Evolutionary conservation across 164 flowering plant genomes (phyloP).

Genomic region (Hamamelis virginiana): DNA sequence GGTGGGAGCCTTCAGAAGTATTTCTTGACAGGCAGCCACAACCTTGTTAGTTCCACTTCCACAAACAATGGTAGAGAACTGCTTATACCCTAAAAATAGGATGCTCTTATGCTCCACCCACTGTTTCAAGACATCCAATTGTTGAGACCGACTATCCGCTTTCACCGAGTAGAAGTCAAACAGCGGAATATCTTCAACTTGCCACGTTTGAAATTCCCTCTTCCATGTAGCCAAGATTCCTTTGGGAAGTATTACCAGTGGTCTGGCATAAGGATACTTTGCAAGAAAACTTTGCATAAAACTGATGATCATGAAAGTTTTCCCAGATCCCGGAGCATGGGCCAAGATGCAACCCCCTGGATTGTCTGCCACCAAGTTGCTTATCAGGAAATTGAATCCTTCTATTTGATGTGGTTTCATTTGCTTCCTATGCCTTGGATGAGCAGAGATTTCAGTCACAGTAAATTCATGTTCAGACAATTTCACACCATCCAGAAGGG

Average conservation of each 20-base stretch:
- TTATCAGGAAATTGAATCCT: constrained; percentile 34
- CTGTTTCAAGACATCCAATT: constrained; percentile 20
- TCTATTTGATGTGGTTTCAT: constrained; percentile 37
- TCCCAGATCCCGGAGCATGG: constrained; percentile 44
- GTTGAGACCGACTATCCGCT: constrained; percentile 20
- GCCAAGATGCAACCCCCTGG: constrained; percentile 40
- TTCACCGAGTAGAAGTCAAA: constrained; percentile 14
- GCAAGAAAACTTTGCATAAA: constrained; percentile 33
- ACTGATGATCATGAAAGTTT: constrained; percentile 34
- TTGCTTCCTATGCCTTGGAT: constrained; percentile 26
- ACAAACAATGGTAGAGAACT: constrained; percentile 12
- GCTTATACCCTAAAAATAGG: constrained; percentile 13
- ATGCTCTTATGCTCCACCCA: constrained; percentile 16
- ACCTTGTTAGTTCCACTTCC: neutral
- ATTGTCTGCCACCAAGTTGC: constrained; percentile 22
- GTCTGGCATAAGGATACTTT: constrained; percentile 27
- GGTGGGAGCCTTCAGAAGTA: constrained; percentile 26
- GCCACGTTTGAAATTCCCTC: constrained; percentile 35
- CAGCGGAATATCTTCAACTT: constrained; percentile 21
- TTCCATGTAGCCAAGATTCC: constrained; percentile 34
- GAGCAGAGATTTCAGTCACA: constrained; percentile 24
- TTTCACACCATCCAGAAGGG: constrained; percentile 5
- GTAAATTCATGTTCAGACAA: constrained; percentile 14
- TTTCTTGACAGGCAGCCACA: constrained; percentile 15
- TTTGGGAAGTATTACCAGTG: constrained; percentile 32